phyloP scores from a whole-genome alignment of 805 yeast species.

The Wickerhamomyces bovis region DNA sequence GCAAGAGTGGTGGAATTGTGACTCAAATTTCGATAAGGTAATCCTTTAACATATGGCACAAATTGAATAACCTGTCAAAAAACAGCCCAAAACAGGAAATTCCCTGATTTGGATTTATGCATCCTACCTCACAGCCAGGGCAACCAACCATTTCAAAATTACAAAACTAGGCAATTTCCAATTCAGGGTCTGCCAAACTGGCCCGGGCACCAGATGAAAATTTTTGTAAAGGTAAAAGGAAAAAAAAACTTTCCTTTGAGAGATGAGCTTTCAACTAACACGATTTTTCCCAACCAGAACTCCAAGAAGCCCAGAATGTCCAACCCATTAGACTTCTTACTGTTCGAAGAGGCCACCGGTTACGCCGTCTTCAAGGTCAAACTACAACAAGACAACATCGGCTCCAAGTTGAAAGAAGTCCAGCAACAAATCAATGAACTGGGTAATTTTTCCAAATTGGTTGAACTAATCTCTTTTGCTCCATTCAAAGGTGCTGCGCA shows the following conservation, averaged over 20 bases:
- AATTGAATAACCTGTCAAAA: neutral
- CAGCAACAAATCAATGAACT: slow-evolving; percentile 86
- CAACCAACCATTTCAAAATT: neutral
- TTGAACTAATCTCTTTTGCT: slow-evolving; percentile 90
- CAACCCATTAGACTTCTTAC: slow-evolving; percentile 83
- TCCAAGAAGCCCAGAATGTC: slow-evolving; percentile 23
- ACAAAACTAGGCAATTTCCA: neutral
- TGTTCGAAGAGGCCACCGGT: slow-evolving; percentile 98
- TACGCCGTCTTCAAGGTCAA: slow-evolving; percentile 93
- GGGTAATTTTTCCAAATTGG: slow-evolving; percentile 81
- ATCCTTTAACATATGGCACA: neutral
- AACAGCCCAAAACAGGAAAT: neutral
- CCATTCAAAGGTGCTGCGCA: slow-evolving; percentile 99
- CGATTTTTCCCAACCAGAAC: neutral
- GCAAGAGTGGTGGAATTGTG: neutral
- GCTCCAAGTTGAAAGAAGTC: slow-evolving; percentile 87
- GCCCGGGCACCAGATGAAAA: slow-evolving; percentile 3
- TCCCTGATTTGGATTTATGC: neutral
- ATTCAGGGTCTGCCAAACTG: neutral
- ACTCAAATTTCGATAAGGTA: neutral
- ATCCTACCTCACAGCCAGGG: neutral
- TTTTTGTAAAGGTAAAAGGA: slow-evolving; percentile 5
- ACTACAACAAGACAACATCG: slow-evolving; percentile 90
- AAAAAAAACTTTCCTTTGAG: neutral
- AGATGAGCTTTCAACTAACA: no score